Percentiles rank a stretch among this genome's conserved stretches.
These are phyloP conservation scores for Sonneratia caseolaris DNA, from an alignment of 345 rosid genomes.

Conservation along the genomic window DNA sequence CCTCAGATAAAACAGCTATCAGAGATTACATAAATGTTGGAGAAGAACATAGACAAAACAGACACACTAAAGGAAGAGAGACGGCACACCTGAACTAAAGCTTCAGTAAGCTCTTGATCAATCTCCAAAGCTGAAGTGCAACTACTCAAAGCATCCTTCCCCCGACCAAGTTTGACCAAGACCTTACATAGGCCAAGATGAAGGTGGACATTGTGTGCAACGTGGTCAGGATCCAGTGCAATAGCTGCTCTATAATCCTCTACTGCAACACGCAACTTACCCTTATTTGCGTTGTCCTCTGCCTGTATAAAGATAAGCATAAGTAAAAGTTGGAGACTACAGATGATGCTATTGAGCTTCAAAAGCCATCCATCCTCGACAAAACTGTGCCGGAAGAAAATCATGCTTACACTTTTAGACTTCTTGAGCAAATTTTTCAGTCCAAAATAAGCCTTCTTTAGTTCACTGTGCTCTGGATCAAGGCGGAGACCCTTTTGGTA, in stretches of 20 bases:
- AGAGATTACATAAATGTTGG: background rate
- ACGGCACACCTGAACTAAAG: constrained; percentile 72
- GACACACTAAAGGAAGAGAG: background rate
- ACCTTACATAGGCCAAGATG: constrained; percentile 88
- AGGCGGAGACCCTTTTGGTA: constrained; percentile 93
- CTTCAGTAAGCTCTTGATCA: constrained; percentile 76
- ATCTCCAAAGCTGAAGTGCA: constrained; percentile 78
- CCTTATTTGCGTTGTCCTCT: constrained; percentile 81
- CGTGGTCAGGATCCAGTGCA: constrained; percentile 79
- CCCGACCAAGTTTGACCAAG: constrained; percentile 90
- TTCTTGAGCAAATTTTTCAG: constrained; percentile 89
- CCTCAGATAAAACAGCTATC: background rate
- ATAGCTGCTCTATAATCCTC: constrained; percentile 85
- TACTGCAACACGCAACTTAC: constrained; percentile 79
- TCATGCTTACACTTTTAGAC: constrained; percentile 68
- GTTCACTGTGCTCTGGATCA: constrained; percentile 90
- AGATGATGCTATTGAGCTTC: background rate
- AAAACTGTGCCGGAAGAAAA: background rate
- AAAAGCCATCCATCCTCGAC: background rate
- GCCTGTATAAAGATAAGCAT: constrained; percentile 42
- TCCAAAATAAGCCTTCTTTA: constrained; percentile 95
- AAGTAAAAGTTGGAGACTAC: background rate
- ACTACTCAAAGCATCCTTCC: constrained; percentile 78
- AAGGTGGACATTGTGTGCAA: constrained; percentile 78
- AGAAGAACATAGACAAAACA: background rate